Base-by-base conservation (phyloP, 306 rosid genomes). In the Gillenia trifoliata region DNA sequence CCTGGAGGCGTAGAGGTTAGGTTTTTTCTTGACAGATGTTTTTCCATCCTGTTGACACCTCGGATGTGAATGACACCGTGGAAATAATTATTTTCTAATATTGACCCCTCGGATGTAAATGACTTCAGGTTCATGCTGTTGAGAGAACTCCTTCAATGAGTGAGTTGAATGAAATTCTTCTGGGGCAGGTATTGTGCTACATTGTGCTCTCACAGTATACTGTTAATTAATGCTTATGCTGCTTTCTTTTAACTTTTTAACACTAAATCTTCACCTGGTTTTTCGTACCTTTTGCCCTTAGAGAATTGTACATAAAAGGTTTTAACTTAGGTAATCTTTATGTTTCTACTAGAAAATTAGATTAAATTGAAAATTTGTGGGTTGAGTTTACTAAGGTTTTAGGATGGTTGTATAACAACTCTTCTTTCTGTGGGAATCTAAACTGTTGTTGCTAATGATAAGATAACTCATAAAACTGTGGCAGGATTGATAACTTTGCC, bases 71-170 rank as follows among this genome's bases (percentile, higher is more conserved):
- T 79, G 64, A 84, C 77, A 45, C 52, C 8, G 1, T 45, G 52
- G 52, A 45, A 45, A 45, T 45, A 15, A 15, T 15, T 20, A 45
- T 45, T 45, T 25, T 23, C 56, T 57, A 36, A 57, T 57, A 38
- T 29, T 20, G n/a, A 36, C 55, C 8, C 40, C 43, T 26, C 20
- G 43, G 29, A 60, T 72, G 38, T 22, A 50, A 3, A 60, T 79
- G 64, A 84, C 78, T 81, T 79, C 84, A 95, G 99, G 98, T 95
- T 84, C 91, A 84, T 65, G 97, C 97, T 77, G 84, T 95, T 38
- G 99, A 95, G 87, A 95, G 84, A 89, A 90, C 97, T 64, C 99
- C 99, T 81, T 95, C 99, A 77, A 89, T 95, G 99, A 95, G 99
- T 82, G 97, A 90, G 83, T 72, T 92, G 86, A 95, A 95, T 71